Base-by-base conservation (phyloP, 176 grass and related monocot genomes). In the Aegilops longissima region DNA sequence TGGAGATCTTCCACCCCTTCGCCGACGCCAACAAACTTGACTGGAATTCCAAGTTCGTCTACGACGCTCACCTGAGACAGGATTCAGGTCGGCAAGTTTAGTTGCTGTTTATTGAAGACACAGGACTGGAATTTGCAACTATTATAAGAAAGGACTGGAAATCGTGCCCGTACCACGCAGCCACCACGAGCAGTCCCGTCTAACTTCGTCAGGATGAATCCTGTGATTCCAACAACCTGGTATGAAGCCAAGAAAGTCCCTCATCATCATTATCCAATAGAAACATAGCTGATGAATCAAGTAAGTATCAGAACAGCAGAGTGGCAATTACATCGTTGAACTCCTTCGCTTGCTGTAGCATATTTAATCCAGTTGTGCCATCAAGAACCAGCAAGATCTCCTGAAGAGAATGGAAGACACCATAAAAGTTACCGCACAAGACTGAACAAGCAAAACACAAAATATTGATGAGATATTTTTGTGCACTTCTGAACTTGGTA, bases 291-390 rank as follows among this genome's bases (percentile, higher is more conserved):
- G 18, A 21, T 21, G 6, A 59, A 59, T 59, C 18, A 59, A 59
- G 52, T 1, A 56, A 56, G 17, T 59, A 58, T 21, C 18, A 58
- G 54, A 59, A 38, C 35, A 67, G 23, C 6, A 25, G 9, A 29
- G 0, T 17, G 9, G 8, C 73, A 45, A 45, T 88, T 94, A 98
- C 97, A 86, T 96, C 97, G 71, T 99, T 99, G 81, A 99, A 99
- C 80, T 99, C 97, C 79, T 78, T 96, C 33, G 97, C 94, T 86
- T 93, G 94, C 17, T 91, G 92, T 79, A 99, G 78, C 97, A 99
- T 99, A 89, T 99, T 99, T 80, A 99, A 83, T 71, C 97, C 97
- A 66, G 97, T 99, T 27, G 94, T 99, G 64, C 97, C 97, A 91
- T 99, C 97, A 44, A 99, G 85, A 85, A 99, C 97, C 51, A 96